Conservation (phyloP, 2,329 filamentous ascomycete genomes). For the Arthroderma sp. region DNA sequence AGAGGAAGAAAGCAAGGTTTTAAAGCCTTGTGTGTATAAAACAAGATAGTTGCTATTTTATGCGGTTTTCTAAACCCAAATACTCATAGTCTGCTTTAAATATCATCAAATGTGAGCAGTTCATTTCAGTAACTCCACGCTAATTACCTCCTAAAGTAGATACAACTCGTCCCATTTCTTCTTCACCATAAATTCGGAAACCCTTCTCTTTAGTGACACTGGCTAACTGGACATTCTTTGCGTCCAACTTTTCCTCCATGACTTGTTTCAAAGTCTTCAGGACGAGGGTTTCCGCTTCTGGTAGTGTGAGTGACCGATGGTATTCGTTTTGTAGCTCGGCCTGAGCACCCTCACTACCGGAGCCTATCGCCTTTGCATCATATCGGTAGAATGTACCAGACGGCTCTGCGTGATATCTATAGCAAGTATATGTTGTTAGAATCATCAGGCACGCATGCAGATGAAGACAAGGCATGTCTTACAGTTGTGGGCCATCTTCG, state of each 20-base stretch:
- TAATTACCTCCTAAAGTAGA: constrained; percentile 46
- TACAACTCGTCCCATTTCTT: constrained; percentile 91
- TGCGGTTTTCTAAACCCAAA: background rate
- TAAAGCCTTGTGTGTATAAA: constrained; percentile 97
- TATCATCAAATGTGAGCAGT: too few species aligned
- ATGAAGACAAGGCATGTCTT: constrained; percentile 20
- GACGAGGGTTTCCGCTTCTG: constrained; percentile 86
- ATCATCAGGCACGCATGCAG: background rate
- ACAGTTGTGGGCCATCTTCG: constrained; percentile 88
- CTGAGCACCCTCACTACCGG: constrained; percentile 91
- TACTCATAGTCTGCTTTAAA: background rate
- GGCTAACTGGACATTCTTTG: constrained; percentile 96
- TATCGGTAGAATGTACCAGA: constrained; percentile 98
- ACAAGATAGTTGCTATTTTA: constrained; percentile 44
- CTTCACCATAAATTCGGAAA: constrained; percentile 96
- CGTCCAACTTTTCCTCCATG: constrained; percentile 98
- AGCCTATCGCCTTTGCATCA: constrained; percentile 96
- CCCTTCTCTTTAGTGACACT: constrained; percentile 96
- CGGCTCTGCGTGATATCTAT: constrained; percentile 85
- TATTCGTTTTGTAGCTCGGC: constrained; percentile 98
- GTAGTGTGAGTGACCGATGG: constrained; percentile 88
- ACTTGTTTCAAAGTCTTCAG: constrained; percentile 98
- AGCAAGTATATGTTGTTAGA: constrained; percentile 1
- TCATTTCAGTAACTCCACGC: background rate
- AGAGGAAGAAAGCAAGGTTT: constrained; percentile 52